Evolutionary conservation across 257 asterid species (phyloP), one percentile per base, ranked within the genome.

Genomic region (Ilex aquifolium): DNA sequence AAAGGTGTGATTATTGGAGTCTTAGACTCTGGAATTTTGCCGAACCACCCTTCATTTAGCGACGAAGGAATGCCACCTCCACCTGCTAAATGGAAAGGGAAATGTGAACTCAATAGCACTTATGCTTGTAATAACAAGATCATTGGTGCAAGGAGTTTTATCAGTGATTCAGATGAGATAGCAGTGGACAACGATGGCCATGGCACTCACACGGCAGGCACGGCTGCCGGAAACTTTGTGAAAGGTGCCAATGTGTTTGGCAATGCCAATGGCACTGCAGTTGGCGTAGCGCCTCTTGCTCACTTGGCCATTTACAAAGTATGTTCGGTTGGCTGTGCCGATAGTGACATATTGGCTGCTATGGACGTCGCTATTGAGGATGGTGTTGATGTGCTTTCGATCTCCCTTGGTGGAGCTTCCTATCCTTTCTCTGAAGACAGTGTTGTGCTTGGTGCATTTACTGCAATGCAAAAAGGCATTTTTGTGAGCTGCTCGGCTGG

Each of bases 241-340:
- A 31, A 54, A 0, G 80, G 85, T 5, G 88, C 88, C 0, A 85
- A 77, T 53, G 57, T 77, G 7, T 75, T 13, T 40, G 86, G 92
- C 13, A 71, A 44, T 8, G 88, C 85, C 11, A 71, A 82, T 0
- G 86, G 88, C 3, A 76, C 83, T 0, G 88, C 88, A 2, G 77
- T 11, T 32, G 92, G 92, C 4, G 62, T 77, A 29, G 88, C 86
- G 1, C 88, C 92, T 6, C 78, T 62, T 16, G 88, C 92, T 40
- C 88, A 82, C 66, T 16, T 85, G 46, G 86, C 92, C 1, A 17
- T 77, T 2, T 82, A 82, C 76, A 85, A 72, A 57, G 80, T 70
- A 1, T 82, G 88, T 15, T 36, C 42, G 0, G 0, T 0, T 6
- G 11, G 5, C 10, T 84, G 91, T 44, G 7, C 44, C 0, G 85